Percentiles rank a stretch among this genome's conserved stretches.
phyloP scores from a whole-genome alignment of 2,329 filamentous ascomycete species.

The Ampelomyces quisqualis region DNA sequence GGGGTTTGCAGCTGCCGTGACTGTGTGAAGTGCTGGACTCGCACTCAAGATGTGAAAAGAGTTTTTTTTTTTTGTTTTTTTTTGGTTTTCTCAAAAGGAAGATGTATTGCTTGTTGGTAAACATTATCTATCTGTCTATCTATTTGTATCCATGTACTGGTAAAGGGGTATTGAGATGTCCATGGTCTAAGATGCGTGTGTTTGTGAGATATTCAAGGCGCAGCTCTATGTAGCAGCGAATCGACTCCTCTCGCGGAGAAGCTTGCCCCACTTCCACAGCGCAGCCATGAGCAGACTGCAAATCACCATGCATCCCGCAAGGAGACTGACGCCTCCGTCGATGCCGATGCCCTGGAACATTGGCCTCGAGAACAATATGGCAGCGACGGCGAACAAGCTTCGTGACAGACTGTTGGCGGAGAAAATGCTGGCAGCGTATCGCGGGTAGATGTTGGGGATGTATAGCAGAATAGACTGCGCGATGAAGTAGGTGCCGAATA shows the following conservation, averaged over 20 bases:
- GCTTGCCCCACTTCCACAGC: conserved; percentile 59
- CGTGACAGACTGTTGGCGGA: conserved; percentile 63
- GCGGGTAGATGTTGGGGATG: conserved; percentile 63
- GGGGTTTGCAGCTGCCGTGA: too few relatives aligned
- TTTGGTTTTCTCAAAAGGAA: too few relatives aligned
- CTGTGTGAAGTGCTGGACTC: too few relatives aligned
- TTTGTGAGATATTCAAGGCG: too few relatives aligned
- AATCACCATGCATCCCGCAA: conserved; percentile 50
- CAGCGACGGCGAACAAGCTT: conserved; percentile 57
- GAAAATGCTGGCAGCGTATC: conserved; percentile 50
- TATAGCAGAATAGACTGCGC: conserved; percentile 59
- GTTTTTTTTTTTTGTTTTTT: too few relatives aligned
- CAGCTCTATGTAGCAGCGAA: conserved; percentile 49
- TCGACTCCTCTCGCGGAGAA: conserved; percentile 57
- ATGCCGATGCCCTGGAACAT: conserved; percentile 61
- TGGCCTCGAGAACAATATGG: conserved; percentile 60
- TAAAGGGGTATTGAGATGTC: too few relatives aligned
- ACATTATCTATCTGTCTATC: too few relatives aligned
- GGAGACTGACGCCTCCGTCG: conserved; percentile 57
- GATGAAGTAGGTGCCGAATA: conserved; percentile 42
- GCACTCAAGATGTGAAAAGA: too few relatives aligned
- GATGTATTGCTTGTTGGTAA: too few relatives aligned
- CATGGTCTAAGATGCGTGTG: too few relatives aligned
- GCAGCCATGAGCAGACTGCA: conserved; percentile 57
- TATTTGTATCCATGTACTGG: too few relatives aligned